phyloP scores from a whole-genome alignment of 371 early-diverging fungal genomes.

The Choanephora cucurbitarum region DNA sequence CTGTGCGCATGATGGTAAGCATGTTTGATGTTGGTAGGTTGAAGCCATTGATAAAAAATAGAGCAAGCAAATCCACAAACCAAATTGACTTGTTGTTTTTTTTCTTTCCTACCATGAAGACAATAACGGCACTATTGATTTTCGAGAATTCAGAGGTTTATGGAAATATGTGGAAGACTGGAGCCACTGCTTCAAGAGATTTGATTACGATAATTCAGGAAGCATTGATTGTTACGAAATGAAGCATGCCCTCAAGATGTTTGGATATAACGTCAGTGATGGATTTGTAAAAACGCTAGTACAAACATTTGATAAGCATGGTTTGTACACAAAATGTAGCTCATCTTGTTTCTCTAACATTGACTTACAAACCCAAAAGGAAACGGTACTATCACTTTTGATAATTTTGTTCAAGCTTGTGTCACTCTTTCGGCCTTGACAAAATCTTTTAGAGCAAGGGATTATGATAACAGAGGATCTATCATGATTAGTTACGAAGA shows the following conservation, averaged over 20 bases:
- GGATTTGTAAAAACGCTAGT: slow-evolving; percentile 57
- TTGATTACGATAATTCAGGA: slow-evolving; percentile 79
- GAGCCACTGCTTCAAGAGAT: slow-evolving; percentile 78
- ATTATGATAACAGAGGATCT: slow-evolving; percentile 75
- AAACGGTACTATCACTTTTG: slow-evolving; percentile 74
- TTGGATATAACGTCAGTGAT: slow-evolving; percentile 72
- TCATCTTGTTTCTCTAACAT: background rate
- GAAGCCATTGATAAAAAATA: no score
- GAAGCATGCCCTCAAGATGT: slow-evolving; percentile 69
- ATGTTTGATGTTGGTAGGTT: slow-evolving; percentile 68
- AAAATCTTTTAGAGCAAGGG: slow-evolving; percentile 73
- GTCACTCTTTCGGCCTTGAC: slow-evolving; percentile 80
- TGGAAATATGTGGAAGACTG: slow-evolving; percentile 75
- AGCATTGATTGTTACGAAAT: slow-evolving; percentile 77
- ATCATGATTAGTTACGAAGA: slow-evolving; percentile 77
- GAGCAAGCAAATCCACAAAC: no score
- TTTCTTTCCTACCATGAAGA: no score
- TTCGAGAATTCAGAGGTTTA: slow-evolving; percentile 86
- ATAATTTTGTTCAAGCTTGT: slow-evolving; percentile 82
- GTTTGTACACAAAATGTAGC: slow-evolving; percentile 29
- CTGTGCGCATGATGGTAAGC: slow-evolving; percentile 61
- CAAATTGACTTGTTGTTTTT: no score
- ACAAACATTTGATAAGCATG: slow-evolving; percentile 72
- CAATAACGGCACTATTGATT: slow-evolving; percentile 93
- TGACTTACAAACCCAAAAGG: no score